Evolutionary conservation across 2,329 filamentous ascomycete species (phyloP), one percentile per base, ranked within the genome.

Genomic region (Aspergillus floridensis): DNA sequence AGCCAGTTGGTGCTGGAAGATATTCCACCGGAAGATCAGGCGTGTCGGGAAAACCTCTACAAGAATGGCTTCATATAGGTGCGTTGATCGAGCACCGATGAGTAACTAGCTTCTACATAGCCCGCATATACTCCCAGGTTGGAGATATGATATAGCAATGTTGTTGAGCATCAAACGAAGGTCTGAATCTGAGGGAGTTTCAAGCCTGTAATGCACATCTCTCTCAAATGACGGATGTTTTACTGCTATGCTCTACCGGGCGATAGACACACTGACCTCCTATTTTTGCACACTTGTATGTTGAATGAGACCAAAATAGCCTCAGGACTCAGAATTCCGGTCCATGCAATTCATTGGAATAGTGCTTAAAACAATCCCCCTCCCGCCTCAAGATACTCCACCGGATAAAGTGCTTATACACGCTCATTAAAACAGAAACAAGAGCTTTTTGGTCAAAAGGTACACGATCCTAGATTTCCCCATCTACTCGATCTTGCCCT

Each of bases 401-500:
- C 14, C 32, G 5, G 11, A 44, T 1, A 5, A 16, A 44, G 14
- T 44, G 38, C 38, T 44, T 16, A 44, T 44, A 44, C 38, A 44
- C 38, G 38, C 38, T 44, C 14, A 16, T 29, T 3, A 44, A 44
- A 44, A 7, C 14, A 44, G 6, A 41, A 16, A 19, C 16, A 44
- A 1, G 32, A 19, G 38, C 38, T 44, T 44, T n/a, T 44, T 29
- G 4, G 22, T 22, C 4, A 3, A 29, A 19, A 8, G 19, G 38
- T 44, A 44, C 38, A 44, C 16, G n/a, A 16, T 7, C 35, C 31
- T 7, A 32, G 4, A 16, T 5, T 4, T 12, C 35, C 11, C 19
- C 6, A 49, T 38, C 57, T 32, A 66, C 51, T 64, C 69, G 64
- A 97, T 90, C 64, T 88, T 87, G 19, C 95, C 95, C 79, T 93